Evolutionary conservation across 2,329 filamentous ascomycete species (phyloP).

Genomic region (Exophiala viscosa): DNA sequence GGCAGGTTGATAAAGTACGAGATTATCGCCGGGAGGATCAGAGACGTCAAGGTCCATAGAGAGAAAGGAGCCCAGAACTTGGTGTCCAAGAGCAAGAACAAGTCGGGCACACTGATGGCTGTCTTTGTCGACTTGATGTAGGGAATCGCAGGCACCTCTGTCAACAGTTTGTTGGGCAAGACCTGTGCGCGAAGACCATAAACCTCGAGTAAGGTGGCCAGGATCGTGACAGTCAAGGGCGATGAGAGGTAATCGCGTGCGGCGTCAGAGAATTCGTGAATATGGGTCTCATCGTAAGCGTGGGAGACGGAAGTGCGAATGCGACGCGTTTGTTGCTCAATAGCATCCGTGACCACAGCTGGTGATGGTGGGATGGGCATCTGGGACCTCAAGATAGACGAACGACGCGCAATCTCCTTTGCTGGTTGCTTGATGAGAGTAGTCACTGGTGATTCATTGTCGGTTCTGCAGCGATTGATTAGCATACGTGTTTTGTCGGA

Average conservation of each 20-base stretch:
- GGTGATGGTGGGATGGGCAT: conserved; percentile 78
- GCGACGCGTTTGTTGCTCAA: conserved; percentile 60
- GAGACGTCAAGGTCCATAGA: conserved; percentile 70
- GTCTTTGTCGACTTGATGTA: conserved; percentile 56
- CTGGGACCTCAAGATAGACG: conserved; percentile 48
- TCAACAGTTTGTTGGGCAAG: conserved; percentile 70
- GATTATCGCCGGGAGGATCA: conserved; percentile 64
- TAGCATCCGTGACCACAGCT: conserved; percentile 68
- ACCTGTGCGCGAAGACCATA: conserved; percentile 66
- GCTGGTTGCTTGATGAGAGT: conserved; percentile 30
- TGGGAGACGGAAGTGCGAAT: conserved; percentile 64
- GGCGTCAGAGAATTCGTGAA: conserved; percentile 62
- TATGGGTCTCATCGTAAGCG: conserved; percentile 55
- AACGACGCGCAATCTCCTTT: conserved; percentile 38
- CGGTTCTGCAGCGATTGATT: conserved; percentile 17
- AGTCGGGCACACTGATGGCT: conserved; percentile 69
- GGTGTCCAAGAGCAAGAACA: conserved; percentile 68
- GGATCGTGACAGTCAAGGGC: conserved; percentile 66
- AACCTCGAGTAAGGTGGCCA: conserved; percentile 66
- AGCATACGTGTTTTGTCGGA: too few relatives aligned
- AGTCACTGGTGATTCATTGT: conserved; percentile 15
- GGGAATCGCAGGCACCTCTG: conserved; percentile 58
- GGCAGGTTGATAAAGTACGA: conserved; percentile 93
- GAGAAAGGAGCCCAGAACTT: conserved; percentile 80
- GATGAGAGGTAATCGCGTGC: conserved; percentile 69